phyloP scores from a whole-genome alignment of 2,329 filamentous ascomycete species.

The Epichloe typhina region DNA sequence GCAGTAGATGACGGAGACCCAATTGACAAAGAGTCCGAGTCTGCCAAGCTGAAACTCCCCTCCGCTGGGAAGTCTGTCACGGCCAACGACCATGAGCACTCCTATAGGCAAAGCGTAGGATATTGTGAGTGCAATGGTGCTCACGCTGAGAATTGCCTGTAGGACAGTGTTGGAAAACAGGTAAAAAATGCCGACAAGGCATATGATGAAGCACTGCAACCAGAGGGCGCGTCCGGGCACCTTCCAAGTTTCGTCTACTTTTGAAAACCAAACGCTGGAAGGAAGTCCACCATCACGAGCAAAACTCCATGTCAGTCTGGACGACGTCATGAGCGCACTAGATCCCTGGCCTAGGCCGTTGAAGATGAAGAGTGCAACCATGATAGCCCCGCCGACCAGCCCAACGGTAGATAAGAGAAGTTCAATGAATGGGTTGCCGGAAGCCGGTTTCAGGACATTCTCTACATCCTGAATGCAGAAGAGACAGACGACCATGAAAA shows the following conservation, averaged over 20 bases:
- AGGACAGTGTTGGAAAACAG: conserved; percentile 40
- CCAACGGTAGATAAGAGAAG: conserved; percentile 25
- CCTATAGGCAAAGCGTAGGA: conserved; percentile 36
- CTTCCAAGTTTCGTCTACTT: conserved; percentile 33
- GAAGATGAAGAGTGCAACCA: conserved; percentile 40
- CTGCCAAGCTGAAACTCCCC: conserved; percentile 30
- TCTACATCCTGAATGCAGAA: conserved; percentile 36
- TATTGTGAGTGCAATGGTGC: conserved; percentile 42
- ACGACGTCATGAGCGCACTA: conserved; percentile 36
- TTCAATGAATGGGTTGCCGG: conserved; percentile 35
- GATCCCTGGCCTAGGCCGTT: conserved; percentile 41
- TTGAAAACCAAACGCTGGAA: conserved; percentile 30
- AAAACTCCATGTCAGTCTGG: conserved; percentile 40
- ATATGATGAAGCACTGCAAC: conserved; percentile 31
- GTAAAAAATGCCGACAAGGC: conserved; percentile 39
- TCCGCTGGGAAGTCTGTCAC: conserved; percentile 35
- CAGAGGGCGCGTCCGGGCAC: conserved; percentile 39
- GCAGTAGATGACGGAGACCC: conserved; percentile 38
- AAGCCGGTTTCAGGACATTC: conserved; percentile 23
- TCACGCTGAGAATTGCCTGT: conserved; percentile 39
- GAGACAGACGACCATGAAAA: conserved; percentile 39
- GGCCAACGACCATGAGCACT: conserved; percentile 33
- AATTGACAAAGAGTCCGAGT: conserved; percentile 30
- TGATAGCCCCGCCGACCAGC: conserved; percentile 25
- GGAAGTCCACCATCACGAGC: conserved; percentile 38